These are phyloP conservation scores for Phytophthora syringae DNA, from an alignment of 352 stramenopile species.

Conservation along the genomic window DNA sequence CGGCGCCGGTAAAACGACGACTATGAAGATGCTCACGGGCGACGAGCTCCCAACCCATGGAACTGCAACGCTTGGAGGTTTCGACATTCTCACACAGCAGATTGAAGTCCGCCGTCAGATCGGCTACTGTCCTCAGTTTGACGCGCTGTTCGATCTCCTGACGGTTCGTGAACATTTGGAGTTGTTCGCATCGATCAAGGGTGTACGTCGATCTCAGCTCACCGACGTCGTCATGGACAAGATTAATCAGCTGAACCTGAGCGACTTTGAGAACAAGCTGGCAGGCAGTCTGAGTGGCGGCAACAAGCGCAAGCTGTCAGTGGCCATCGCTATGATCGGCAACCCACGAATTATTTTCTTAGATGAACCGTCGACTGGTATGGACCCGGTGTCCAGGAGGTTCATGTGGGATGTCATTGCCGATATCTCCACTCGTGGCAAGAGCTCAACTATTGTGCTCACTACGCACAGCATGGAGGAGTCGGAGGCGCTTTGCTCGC, in stretches of 20 bases:
- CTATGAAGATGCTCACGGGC: slow-evolving; percentile 96
- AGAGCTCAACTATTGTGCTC: slow-evolving; percentile 86
- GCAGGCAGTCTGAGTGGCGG: slow-evolving; percentile 84
- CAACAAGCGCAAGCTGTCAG: slow-evolving; percentile 96
- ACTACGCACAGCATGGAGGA: slow-evolving; percentile 98
- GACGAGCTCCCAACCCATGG: slow-evolving; percentile 74
- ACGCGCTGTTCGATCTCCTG: slow-evolving; percentile 84
- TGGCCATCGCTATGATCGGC: slow-evolving; percentile 96
- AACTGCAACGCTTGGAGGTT: slow-evolving; percentile 59
- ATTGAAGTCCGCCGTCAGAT: slow-evolving; percentile 78
- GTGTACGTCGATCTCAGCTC: slow-evolving; percentile 46
- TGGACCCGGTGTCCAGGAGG: slow-evolving; percentile 94
- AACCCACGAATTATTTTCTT: slow-evolving; percentile 91
- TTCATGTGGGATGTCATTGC: slow-evolving; percentile 95
- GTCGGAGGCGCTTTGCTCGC: slow-evolving; percentile 93
- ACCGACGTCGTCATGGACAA: slow-evolving; percentile 72
- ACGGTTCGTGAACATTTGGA: slow-evolving; percentile 88
- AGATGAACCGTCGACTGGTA: slow-evolving; percentile 93
- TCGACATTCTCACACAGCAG: slow-evolving; percentile 80
- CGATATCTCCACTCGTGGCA: slow-evolving; percentile 65
- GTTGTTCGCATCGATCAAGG: slow-evolving; percentile 91
- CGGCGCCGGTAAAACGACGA: slow-evolving; percentile 95
- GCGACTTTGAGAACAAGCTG: slow-evolving; percentile 82
- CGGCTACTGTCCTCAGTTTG: slow-evolving; percentile 94
- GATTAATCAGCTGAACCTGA: slow-evolving; percentile 87